phyloP scores from a whole-genome alignment of 2,329 filamentous ascomycete species.

The Ophioceras dolichostomum region DNA sequence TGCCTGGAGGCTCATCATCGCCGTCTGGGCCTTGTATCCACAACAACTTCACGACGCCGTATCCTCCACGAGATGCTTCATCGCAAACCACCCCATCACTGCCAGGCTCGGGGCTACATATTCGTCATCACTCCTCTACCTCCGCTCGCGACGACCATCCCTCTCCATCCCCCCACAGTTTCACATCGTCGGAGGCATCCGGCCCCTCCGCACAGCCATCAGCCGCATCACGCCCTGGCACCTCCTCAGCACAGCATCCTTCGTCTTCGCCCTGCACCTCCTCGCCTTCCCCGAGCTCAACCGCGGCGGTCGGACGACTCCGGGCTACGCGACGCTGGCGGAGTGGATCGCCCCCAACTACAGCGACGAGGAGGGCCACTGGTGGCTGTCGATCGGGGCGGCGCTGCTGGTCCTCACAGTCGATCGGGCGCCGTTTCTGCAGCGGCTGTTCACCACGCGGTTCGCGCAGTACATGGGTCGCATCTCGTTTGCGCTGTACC shows the following conservation, averaged over 20 bases:
- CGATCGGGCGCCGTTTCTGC: constrained; percentile 11
- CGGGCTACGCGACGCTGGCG: constrained; percentile 10
- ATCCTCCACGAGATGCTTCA: no score
- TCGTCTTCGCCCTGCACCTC: not conserved
- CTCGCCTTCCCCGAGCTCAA: constrained; percentile 9
- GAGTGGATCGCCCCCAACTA: constrained; percentile 9
- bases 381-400: constrained; percentile 15
- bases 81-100: not conserved
- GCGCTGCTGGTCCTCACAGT: constrained; percentile 13
- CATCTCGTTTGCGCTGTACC: constrained; percentile 48
- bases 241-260: not conserved
- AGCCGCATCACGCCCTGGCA: not conserved
- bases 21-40: not conserved
- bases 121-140: not conserved
- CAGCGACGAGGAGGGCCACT: constrained; percentile 10
- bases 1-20: not conserved
- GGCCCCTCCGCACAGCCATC: not conserved
- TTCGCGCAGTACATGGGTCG: constrained; percentile 37
- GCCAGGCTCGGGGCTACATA: not conserved
- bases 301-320: constrained; percentile 8
- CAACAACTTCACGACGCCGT: no score
- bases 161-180: not conserved
- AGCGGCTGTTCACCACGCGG: constrained; percentile 14
- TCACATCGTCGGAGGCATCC: not conserved
- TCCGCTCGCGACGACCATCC: not conserved